A percentile compares a stretch with the other conserved stretches of the same genome.
Evolutionary conservation across 257 asterid genomes (phyloP).

Genomic region (Solanum megistacrolobum): DNA sequence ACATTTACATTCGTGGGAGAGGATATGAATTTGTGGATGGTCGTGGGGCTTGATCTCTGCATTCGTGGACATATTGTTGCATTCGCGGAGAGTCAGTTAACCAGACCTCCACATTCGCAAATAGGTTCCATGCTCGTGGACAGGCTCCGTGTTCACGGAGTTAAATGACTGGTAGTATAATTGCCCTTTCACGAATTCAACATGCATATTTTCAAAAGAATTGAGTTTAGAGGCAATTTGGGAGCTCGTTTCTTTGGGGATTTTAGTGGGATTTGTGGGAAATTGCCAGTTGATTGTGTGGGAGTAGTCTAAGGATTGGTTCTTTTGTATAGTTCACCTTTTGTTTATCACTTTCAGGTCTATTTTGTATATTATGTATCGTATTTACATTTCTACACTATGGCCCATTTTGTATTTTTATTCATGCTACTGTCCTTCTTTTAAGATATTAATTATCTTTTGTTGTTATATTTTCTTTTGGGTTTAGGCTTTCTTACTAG

Average conservation of each 20-base stretch:
- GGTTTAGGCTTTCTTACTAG: background rate
- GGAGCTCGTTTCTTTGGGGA: background rate
- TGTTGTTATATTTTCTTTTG: no score
- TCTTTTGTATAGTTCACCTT: background rate
- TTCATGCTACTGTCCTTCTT: background rate
- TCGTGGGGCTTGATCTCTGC: background rate
- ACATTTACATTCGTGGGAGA: background rate
- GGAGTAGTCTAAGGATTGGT: background rate
- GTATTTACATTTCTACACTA: background rate
- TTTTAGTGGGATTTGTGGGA: background rate
- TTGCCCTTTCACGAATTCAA: background rate
- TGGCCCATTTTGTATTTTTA: background rate
- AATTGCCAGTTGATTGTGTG: no score
- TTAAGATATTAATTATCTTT: background rate
- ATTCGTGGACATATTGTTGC: background rate
- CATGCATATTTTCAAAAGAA: background rate
- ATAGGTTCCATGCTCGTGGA: background rate
- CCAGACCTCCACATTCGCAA: background rate
- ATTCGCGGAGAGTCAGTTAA: background rate
- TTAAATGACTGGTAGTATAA: background rate
- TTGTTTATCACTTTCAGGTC: background rate
- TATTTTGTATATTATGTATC: background rate
- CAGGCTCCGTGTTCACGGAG: background rate
- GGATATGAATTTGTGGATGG: background rate
- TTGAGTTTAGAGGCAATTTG: background rate